Base-by-base conservation (phyloP, 2,329 filamentous ascomycete species). In the Ophidiomyces ophidiicola region DNA sequence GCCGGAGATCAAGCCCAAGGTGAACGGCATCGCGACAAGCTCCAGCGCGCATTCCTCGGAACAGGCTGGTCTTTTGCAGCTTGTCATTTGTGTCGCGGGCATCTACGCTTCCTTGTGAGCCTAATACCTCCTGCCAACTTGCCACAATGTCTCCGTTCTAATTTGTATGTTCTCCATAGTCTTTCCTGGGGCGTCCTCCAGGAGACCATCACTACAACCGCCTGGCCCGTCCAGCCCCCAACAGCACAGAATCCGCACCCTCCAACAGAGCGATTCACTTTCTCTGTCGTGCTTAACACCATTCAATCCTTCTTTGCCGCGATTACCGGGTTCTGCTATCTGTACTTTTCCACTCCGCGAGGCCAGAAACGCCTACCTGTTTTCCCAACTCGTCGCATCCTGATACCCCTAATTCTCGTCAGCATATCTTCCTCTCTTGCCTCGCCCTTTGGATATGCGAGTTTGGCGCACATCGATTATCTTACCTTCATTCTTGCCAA, bases 401-500 rank as follows among this genome's bases (percentile, higher is more conserved):
- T 94, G 41, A 63, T 72, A 26, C 86, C 88, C 4, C 72, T 98
- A 32, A 61, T 84, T 44, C 75, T 96, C 43, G 85, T 98, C 43
- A 84, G 86, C 49, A 63, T 94, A 41, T 94, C 86, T 3, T 82
- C 78, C 52, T 86, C 84, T 3, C 80, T 96, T 37, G 86, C 88
- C 26, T 86, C 81, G n/a, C 88, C 88, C 2, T 94, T 94, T 55
- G 90, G 88, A 50, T 96, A 96, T 63, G 87, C 90, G 35, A 82
- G 78, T 43, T 77, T 96, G 36, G 78, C 81, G 25, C 86, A 96
- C 60, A 86, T 96, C 62, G 90, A 96, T 72, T 96, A 96, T 64
- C 84, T 96, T 55, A 94, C 90, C 20, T 96, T 93, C 64, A 83
- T 94, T 50, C 80, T 98, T 29, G 88, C 90, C 51, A 96, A 98